phyloP scores from a whole-genome alignment of 2,329 filamentous ascomycete genomes.

The Nigrospora oryzae region DNA sequence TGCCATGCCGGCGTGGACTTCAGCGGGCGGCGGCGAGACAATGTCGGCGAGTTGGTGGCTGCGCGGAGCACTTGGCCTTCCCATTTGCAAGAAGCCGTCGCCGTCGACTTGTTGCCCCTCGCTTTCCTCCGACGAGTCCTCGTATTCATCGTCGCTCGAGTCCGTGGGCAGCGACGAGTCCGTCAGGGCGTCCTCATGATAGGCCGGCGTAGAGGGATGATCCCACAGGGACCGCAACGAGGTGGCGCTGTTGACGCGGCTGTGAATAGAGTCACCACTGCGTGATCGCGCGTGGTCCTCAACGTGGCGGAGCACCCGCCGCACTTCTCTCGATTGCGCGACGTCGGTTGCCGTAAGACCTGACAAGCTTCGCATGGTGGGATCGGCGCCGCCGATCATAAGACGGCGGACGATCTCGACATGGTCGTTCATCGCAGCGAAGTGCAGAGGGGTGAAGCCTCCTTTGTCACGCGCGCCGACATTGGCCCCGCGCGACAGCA shows the following conservation, averaged over 20 bases:
- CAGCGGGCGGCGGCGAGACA: conserved; percentile 13
- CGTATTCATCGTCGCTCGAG: conserved; percentile 22
- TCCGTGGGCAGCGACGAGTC: conserved; percentile 32
- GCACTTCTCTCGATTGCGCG: conserved; percentile 54
- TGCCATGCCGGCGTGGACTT: conserved; percentile 28
- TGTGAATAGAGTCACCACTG: conserved; percentile 53
- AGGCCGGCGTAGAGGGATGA: conserved; percentile 29
- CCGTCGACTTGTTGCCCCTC: conserved; percentile 29
- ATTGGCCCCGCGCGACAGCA: conserved; percentile 71
- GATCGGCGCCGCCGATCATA: conserved; percentile 65
- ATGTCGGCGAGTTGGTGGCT: conserved; percentile 12
- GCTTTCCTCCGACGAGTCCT: conserved; percentile 27
- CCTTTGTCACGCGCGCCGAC: conserved; percentile 67
- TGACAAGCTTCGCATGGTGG: conserved; percentile 59
- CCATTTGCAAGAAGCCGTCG: conserved; percentile 28
- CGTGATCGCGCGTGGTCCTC: conserved; percentile 57
- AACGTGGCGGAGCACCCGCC: conserved; percentile 53
- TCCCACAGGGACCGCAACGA: conserved; percentile 64
- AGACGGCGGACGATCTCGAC: conserved; percentile 68
- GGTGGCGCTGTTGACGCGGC: conserved; percentile 56
- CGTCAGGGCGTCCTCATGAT: conserved; percentile 27
- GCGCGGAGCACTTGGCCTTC: conserved; percentile 17
- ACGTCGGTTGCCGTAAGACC: conserved; percentile 66
- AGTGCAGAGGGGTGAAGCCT: conserved; percentile 75
- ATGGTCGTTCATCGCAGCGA: conserved; percentile 70